A percentile compares a stretch with the other conserved stretches of the same genome.
These are phyloP conservation scores for Novymonas esmeraldas DNA, from an alignment of 208 protist species.

Conservation along the genomic window DNA sequence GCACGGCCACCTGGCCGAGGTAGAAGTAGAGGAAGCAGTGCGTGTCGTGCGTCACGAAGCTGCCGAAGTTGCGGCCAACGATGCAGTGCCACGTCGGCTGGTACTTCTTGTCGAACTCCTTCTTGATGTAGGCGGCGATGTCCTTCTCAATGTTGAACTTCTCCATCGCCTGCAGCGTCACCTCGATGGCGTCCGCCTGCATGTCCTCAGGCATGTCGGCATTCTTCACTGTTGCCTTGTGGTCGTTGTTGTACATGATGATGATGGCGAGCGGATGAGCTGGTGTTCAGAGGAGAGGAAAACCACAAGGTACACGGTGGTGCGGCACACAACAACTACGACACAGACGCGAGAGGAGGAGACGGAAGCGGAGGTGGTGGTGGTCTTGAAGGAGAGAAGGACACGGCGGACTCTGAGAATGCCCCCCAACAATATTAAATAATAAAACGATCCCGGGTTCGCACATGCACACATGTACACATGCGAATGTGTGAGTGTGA, in stretches of 20 bases:
- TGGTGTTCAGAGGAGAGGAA: too few species aligned
- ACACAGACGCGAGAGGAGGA: too few species aligned
- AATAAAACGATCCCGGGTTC: too few species aligned
- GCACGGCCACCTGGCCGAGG: slow-evolving; percentile 98
- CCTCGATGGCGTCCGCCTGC: slow-evolving; percentile 99
- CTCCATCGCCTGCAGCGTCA: slow-evolving; percentile 97
- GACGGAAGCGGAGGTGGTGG: too few species aligned
- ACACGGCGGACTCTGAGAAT: too few species aligned
- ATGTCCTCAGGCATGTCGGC: slow-evolving; percentile 97
- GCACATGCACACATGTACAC: too few species aligned
- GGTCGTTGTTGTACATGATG: slow-evolving; percentile 61
- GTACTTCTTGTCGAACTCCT: slow-evolving; percentile 99
- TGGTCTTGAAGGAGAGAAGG: too few species aligned
- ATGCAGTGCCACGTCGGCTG: slow-evolving; percentile 99
- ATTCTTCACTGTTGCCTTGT: slow-evolving; percentile 94
- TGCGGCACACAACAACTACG: too few species aligned
- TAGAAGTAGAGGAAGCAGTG: slow-evolving; percentile 99
- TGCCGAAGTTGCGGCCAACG: slow-evolving; percentile 99
- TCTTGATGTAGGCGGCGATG: slow-evolving; percentile 99
- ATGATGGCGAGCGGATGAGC: too few species aligned
- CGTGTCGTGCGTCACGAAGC: slow-evolving; percentile 99
- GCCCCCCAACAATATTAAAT: too few species aligned
- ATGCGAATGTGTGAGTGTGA: too few species aligned
- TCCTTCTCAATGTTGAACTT: slow-evolving; percentile 99
- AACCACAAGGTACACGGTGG: background rate